Evolutionary conservation across 805 yeast species (phyloP), one percentile per base, ranked within the genome.

Genomic region (Gaillardinia entomophila): DNA sequence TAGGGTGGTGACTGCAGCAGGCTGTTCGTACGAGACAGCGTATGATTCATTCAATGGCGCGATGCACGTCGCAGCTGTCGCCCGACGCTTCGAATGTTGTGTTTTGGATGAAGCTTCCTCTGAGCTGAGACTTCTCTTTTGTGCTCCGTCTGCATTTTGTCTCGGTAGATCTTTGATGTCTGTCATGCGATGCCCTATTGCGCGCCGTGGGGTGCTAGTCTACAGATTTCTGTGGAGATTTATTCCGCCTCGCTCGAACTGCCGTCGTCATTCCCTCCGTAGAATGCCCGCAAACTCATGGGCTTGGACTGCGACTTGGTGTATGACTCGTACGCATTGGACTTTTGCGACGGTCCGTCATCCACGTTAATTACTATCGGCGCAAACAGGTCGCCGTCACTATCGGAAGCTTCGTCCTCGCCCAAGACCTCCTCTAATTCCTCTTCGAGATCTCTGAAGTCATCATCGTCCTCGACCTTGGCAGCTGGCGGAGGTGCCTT

Each of bases 401-500:
- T 42, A 16, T 52, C 53, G 30, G 52, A 45, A 26, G 51, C 54
- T 17, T 58, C 38, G 11, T 49, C 46, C 14, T 53, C 57, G 22
- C 53, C 68, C 25, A 66, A 43, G 4, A 63, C 70, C 39, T 66
- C 68, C 33, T 63, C 57, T 24, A 66, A 43, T 36, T 66, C 66
- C 35, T 62, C 63, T 32, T 66, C 72, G 27, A 66, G 51, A 40
- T 65, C 71, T 26, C 59, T 59, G 36, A 66, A 66, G 43, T 66
- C 69, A 18, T 53, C 62, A 8, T 42, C 35, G 12, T 30, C 38
- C 5, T 27, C 37, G 4, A 31, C 33, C 4, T 28, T 34, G 12
- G 24, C 31, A 11, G 33, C 17, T 15, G 30, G 27, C 11, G 16
- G 11, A n/a, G 16, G 15, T 27, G 30, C 6, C 23, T 10, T 12